Percentiles rank a stretch among this genome's conserved stretches.
Evolutionary conservation across 441 rosid species (phyloP).

Genomic region (Viola pubescens): DNA sequence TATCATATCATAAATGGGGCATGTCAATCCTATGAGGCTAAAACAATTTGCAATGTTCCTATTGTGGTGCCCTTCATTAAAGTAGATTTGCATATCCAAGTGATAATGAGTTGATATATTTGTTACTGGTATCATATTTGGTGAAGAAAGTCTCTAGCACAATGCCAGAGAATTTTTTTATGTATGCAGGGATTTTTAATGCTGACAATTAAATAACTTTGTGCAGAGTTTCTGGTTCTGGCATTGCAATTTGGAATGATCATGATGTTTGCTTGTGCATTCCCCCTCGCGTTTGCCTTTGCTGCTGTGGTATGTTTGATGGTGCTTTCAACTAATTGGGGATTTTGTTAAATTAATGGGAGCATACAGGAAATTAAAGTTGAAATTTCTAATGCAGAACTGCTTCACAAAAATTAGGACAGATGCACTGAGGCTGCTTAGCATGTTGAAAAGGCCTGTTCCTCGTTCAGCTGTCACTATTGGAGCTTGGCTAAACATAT

Average conservation of each 20-base stretch:
- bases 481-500: conserved; percentile 93
- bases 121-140: conserved; percentile 4
- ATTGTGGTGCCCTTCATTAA: not conserved
- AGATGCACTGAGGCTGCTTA: conserved; percentile 76
- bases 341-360: conserved; percentile 1
- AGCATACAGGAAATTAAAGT: conserved; percentile 7
- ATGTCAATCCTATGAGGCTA: not conserved
- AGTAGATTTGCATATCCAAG: not conserved
- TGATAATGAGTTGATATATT: not conserved
- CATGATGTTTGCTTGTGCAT: conserved; percentile 98
- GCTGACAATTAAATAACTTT: conserved; percentile 9
- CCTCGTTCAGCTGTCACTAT: conserved; percentile 77
- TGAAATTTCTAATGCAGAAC: conserved; percentile 41
- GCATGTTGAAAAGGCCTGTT: conserved; percentile 67
- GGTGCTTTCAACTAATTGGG: conserved; percentile 8
- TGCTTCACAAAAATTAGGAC: conserved; percentile 73
- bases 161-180: not conserved
- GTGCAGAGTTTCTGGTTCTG: conserved; percentile 69
- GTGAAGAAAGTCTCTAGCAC: not conserved
- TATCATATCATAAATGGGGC: not conserved
- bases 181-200: conserved; percentile 1
- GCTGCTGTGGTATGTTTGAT: conserved; percentile 55
- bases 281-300: conserved; percentile 77
- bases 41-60: not conserved
- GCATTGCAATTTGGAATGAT: conserved; percentile 92